These are phyloP conservation scores for Sicyos edulis DNA, from an alignment of 306 rosid genomes.

Conservation along the genomic window DNA sequence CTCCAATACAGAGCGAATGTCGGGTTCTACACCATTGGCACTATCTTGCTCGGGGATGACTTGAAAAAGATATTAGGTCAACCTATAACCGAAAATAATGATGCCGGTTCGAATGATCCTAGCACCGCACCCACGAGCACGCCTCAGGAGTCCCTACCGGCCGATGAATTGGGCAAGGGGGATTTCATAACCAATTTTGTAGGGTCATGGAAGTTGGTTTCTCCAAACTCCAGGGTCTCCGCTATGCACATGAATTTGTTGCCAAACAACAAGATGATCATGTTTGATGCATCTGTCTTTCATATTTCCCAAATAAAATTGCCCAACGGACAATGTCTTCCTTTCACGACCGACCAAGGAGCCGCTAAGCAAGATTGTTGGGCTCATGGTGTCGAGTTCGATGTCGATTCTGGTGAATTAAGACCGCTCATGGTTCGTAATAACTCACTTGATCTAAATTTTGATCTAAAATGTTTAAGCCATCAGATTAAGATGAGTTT, in stretches of 20 bases:
- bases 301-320: slow-evolving; percentile 44
- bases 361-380: slow-evolving; percentile 37
- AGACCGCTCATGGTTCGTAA: slow-evolving; percentile 62
- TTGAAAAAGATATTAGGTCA: background rate
- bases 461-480: too few relatives aligned
- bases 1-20: slow-evolving; percentile 5
- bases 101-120: background rate
- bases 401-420: slow-evolving; percentile 34
- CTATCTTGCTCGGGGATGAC: background rate
- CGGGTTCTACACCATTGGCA: background rate
- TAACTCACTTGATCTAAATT: too few relatives aligned
- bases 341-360: slow-evolving; percentile 19
- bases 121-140: too few relatives aligned
- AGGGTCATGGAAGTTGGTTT: slow-evolving; percentile 47
- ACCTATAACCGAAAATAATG: background rate
- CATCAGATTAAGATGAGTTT: too few relatives aligned
- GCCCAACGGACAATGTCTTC: slow-evolving; percentile 42
- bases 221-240: slow-evolving; percentile 44
- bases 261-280: slow-evolving; percentile 51
- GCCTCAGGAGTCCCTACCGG: background rate
- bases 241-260: slow-evolving; percentile 73
- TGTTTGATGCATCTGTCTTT: slow-evolving; percentile 47
- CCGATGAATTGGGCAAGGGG: background rate
- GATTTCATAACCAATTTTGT: background rate
- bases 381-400: slow-evolving; percentile 64